Percentiles rank a stretch among this genome's conserved stretches.
Conservation (phyloP, 805 yeast species). For the Myxozyma neotropica region DNA sequence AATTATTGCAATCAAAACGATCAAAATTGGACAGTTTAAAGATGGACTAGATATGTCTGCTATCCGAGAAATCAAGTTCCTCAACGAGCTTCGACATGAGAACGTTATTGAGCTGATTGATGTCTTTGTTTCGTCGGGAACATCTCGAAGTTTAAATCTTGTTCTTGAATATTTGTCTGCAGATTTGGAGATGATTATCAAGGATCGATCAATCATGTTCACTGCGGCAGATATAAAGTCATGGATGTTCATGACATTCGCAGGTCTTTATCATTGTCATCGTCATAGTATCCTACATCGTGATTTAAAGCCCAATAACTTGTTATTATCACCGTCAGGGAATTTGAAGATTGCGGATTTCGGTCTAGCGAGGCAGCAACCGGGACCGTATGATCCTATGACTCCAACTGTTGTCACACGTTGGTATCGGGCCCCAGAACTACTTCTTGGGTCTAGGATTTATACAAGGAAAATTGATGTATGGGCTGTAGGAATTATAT, state of each 20-base stretch:
- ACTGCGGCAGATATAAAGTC: conserved; percentile 85
- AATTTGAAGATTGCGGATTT: conserved; percentile 94
- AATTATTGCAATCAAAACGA: conserved; percentile 88
- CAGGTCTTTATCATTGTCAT: conserved; percentile 96
- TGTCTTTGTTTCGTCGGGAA: conserved; percentile 61
- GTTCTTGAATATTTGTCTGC: conserved; percentile 93
- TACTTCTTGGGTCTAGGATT: conserved; percentile 83
- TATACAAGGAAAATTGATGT: conserved; percentile 88
- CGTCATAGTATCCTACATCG: conserved; percentile 87
- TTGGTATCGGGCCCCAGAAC: conserved; percentile 97
- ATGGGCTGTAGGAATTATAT: conserved; percentile 96
- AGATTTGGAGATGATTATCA: conserved; percentile 86
- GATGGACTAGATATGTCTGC: conserved; percentile 99
- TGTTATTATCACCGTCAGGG: conserved; percentile 84
- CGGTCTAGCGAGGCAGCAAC: conserved; percentile 87
- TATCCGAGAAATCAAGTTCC: conserved; percentile 83
- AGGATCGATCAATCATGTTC: conserved; percentile 74
- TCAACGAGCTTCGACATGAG: conserved; percentile 75
- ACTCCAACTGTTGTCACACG: conserved; percentile 95
- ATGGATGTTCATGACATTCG: conserved; percentile 90
- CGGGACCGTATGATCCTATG: conserved; percentile 66
- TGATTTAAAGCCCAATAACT: conserved; percentile 49
- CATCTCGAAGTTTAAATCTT: conserved; percentile 60
- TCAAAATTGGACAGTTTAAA: conserved; percentile 89
- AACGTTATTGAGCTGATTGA: conserved; percentile 88